Conservation (phyloP, 768 basidiomycete species). For the Rubroboletus satanas region DNA sequence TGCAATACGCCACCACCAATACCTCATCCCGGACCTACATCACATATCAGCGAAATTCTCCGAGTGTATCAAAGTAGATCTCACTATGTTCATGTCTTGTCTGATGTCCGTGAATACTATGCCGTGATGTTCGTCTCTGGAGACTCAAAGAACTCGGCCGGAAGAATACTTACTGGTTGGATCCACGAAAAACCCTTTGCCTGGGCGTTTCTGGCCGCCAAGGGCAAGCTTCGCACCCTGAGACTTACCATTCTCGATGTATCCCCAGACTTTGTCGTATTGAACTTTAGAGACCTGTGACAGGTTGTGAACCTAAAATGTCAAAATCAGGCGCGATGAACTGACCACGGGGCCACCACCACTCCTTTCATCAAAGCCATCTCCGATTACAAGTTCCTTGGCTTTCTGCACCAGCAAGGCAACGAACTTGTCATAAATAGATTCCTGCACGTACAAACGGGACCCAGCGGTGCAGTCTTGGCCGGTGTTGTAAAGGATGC, state of each 20-base stretch:
- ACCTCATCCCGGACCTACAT: conserved; percentile 33
- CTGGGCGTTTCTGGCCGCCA: conserved; percentile 75
- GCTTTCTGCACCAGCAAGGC: conserved; percentile 60
- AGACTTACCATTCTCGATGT: conserved; percentile 81
- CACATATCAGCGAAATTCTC: conserved; percentile 21
- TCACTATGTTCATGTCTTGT: conserved; percentile 81
- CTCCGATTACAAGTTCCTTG: conserved; percentile 67
- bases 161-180: conserved; percentile 67
- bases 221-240: conserved; percentile 76
- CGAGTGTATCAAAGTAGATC: conserved; percentile 19
- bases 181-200: conserved; percentile 85
- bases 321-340: conserved; percentile 9
- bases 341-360: conserved; percentile 83
- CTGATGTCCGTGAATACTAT: conserved; percentile 80
- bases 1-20: conserved; percentile 3
- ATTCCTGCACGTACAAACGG: conserved; percentile 83
- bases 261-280: conserved; percentile 81
- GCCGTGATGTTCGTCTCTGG: conserved; percentile 3
- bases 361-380: conserved; percentile 72
- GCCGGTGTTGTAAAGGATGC: conserved; percentile 86
- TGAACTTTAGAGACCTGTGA: conserved; percentile 76
- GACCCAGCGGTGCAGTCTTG: conserved; percentile 95
- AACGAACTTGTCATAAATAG: conserved; percentile 83
- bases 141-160: conserved; percentile 1
- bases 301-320: conserved; percentile 7